A percentile compares a stretch with the other conserved stretches of the same genome.
phyloP scores from a whole-genome alignment of 306 rosid species.

The Quercus bicolor region DNA sequence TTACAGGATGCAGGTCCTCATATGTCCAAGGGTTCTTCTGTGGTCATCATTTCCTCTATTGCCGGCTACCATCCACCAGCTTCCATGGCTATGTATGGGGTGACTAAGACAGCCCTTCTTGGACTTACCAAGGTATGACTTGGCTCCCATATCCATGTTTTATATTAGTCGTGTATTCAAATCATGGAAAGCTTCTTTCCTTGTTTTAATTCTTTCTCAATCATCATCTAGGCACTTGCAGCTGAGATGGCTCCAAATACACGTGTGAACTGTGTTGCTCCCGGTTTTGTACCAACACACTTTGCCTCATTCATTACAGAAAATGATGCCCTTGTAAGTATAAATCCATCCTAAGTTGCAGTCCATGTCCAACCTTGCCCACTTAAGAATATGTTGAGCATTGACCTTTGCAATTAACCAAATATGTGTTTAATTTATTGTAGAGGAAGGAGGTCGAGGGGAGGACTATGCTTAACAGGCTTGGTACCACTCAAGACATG shows the following conservation, averaged over 20 bases:
- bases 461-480: constrained; percentile 64
- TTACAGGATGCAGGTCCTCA: constrained; percentile 74
- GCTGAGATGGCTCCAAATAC: constrained; percentile 75
- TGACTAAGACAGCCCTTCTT: constrained; percentile 92
- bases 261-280: constrained; percentile 93
- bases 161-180: constrained; percentile 3
- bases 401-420: background rate
- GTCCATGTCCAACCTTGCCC: background rate
- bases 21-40: constrained; percentile 75
- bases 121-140: constrained; percentile 79
- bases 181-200: background rate
- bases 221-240: constrained; percentile 72
- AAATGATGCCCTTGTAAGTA: constrained; percentile 47
- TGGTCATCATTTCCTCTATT: constrained; percentile 80
- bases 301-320: constrained; percentile 64
- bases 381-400: background rate
- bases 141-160: background rate
- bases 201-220: constrained; percentile 24
- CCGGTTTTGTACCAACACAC: constrained; percentile 90
- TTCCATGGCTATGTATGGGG: constrained; percentile 95
- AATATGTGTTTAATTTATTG: constrained; percentile 19
- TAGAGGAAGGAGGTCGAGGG: constrained; percentile 63
- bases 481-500: constrained; percentile 90
- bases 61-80: constrained; percentile 68
- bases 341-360: background rate